Evolutionary conservation across 495 filamentous ascomycete genomes (phyloP).

Genomic region (Tuber microsphaerosporum): DNA sequence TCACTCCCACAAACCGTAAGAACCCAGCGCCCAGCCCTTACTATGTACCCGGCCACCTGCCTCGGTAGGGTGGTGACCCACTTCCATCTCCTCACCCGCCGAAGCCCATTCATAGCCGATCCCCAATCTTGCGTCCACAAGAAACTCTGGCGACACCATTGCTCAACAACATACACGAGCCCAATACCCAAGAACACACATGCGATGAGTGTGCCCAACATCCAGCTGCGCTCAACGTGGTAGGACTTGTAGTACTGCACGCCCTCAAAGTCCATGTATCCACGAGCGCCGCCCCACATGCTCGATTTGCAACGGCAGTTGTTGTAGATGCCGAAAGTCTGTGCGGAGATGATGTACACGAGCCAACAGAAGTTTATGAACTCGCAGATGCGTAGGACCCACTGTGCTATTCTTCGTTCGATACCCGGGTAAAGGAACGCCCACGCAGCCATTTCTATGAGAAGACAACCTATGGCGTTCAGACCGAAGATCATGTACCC

Average conservation of each 20-base stretch:
- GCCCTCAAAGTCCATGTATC: slow-evolving; percentile 25
- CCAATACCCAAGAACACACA: slow-evolving; percentile 12
- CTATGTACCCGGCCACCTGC: neutral
- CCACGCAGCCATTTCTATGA: slow-evolving; percentile 30
- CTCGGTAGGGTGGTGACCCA: slow-evolving; percentile 11
- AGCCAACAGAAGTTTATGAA: slow-evolving; percentile 22
- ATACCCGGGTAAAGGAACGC: neutral
- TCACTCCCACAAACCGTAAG: neutral
- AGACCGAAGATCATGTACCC: slow-evolving; percentile 47
- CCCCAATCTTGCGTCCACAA: slow-evolving; percentile 24
- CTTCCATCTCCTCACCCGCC: slow-evolving; percentile 20
- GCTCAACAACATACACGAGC: slow-evolving; percentile 17
- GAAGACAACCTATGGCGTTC: slow-evolving; percentile 38
- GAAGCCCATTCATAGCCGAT: slow-evolving; percentile 15
- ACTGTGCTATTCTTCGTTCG: neutral
- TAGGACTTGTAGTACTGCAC: slow-evolving; percentile 5
- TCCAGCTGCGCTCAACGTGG: slow-evolving; percentile 4
- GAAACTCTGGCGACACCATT: slow-evolving; percentile 32
- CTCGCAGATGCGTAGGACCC: slow-evolving; percentile 12
- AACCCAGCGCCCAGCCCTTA: neutral
- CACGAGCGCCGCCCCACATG: slow-evolving; percentile 13
- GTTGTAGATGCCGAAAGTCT: slow-evolving; percentile 25
- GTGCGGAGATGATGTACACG: slow-evolving; percentile 17
- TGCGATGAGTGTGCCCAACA: slow-evolving; percentile 10
- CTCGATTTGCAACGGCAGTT: slow-evolving; percentile 20